Evolutionary conservation across 2,329 filamentous ascomycete species (phyloP).

Genomic region (Curvularia sp.): DNA sequence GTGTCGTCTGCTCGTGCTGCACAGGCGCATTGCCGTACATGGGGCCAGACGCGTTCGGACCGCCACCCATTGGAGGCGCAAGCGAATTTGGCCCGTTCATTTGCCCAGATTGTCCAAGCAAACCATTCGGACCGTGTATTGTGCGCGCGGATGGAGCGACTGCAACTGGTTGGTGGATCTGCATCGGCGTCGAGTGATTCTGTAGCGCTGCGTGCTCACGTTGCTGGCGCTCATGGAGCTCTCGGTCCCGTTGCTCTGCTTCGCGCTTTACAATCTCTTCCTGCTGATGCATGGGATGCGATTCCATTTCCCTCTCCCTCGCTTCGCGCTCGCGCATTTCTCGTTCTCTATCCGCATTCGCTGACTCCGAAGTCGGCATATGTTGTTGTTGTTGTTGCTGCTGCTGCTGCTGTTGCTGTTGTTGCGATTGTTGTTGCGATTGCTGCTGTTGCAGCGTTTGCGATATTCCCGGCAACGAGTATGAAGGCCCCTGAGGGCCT

Average conservation of each 20-base stretch:
- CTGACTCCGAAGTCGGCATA: conserved; percentile 46
- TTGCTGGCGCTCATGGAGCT: conserved; percentile 64
- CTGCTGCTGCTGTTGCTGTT: conserved; percentile 34
- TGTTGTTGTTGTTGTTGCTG: conserved; percentile 43
- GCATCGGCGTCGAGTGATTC: conserved; percentile 85
- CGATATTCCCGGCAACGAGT: conserved; percentile 55
- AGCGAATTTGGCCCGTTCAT: conserved; percentile 58
- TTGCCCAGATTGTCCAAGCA: conserved; percentile 68
- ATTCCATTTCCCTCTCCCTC: conserved; percentile 63
- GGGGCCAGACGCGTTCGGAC: conserved; percentile 66
- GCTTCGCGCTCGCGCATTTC: conserved; percentile 55
- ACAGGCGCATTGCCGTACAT: conserved; percentile 76
- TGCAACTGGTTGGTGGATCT: conserved; percentile 93
- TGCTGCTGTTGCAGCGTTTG: conserved; percentile 51
- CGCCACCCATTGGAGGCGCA: conserved; percentile 62
- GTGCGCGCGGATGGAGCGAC: conserved; percentile 73
- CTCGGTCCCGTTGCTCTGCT: conserved; percentile 62
- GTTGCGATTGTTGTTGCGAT: conserved; percentile 26
- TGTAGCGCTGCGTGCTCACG: conserved; percentile 78
- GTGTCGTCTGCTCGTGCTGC: conserved; percentile 62
- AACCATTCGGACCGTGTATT: conserved; percentile 90
- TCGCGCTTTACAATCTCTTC: conserved; percentile 61
- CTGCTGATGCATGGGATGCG: conserved; percentile 55
- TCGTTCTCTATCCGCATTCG: conserved; percentile 54
- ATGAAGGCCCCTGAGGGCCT: conserved; percentile 49